Evolutionary conservation across 2,329 filamentous ascomycete genomes (phyloP).

Genomic region (Fusarium dimerum): DNA sequence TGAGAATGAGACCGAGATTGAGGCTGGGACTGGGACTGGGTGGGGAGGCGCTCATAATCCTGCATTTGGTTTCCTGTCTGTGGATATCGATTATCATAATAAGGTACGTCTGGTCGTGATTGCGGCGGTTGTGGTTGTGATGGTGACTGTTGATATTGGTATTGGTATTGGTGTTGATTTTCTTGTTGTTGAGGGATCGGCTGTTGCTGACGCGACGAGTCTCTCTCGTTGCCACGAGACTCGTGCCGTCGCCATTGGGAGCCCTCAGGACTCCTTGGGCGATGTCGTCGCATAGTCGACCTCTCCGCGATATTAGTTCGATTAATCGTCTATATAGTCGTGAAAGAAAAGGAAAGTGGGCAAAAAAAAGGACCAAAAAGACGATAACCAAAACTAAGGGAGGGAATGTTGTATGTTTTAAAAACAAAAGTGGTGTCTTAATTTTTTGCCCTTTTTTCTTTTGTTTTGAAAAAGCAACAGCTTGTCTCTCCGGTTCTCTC

Average conservation of each 20-base stretch:
- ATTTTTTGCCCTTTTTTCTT: background rate
- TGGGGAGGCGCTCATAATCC: constrained; percentile 3
- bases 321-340: background rate
- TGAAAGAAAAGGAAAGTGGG: background rate
- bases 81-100: constrained; percentile 11
- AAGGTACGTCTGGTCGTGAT: background rate
- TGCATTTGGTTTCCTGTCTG: constrained; percentile 11
- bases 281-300: constrained; percentile 55
- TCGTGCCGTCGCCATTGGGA: constrained; percentile 50
- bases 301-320: constrained; percentile 21
- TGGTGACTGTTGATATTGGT: constrained; percentile 13
- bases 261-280: constrained; percentile 58
- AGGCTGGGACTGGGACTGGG: constrained; percentile 11
- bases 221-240: constrained; percentile 33
- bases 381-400: background rate
- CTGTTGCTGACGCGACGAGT: constrained; percentile 22
- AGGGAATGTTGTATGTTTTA: constrained; percentile 10
- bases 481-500: background rate
- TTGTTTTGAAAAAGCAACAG: constrained; percentile 24
- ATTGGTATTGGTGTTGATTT: constrained; percentile 16
- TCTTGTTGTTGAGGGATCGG: constrained; percentile 15
- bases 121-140: constrained; percentile 1
- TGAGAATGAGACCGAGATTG: constrained; percentile 11
- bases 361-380: background rate
- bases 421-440: no score